phyloP scores from a whole-genome alignment of 2,329 filamentous ascomycete species.

The Xylariaceae sp. region DNA sequence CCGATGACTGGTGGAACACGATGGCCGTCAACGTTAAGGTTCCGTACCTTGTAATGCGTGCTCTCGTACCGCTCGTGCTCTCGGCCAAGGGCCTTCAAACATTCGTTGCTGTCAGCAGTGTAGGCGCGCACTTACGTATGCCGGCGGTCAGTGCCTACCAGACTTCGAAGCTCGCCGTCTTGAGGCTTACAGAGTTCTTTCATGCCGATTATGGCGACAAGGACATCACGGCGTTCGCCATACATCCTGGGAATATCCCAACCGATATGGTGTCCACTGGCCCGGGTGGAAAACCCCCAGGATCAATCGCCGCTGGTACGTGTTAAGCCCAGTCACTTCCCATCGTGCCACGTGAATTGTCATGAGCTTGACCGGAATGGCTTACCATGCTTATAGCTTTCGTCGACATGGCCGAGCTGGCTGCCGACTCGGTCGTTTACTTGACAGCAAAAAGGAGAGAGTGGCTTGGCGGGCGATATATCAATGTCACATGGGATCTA shows the following conservation, averaged over 20 bases:
- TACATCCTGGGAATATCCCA: slow-evolving; percentile 42
- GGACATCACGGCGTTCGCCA: slow-evolving; percentile 38
- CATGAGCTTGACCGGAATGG: not conserved
- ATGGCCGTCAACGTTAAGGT: slow-evolving; percentile 49
- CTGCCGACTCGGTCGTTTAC: slow-evolving; percentile 32
- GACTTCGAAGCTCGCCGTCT: slow-evolving; percentile 42
- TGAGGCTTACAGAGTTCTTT: slow-evolving; percentile 45
- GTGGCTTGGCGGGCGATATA: slow-evolving; percentile 37
- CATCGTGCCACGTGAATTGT: no score
- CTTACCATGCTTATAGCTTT: slow-evolving; percentile 21
- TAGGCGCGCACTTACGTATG: slow-evolving; percentile 35
- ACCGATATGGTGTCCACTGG: slow-evolving; percentile 35
- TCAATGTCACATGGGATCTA: slow-evolving; percentile 39
- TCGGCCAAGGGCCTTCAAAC: slow-evolving; percentile 31
- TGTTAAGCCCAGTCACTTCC: not conserved
- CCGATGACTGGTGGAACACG: slow-evolving; percentile 37
- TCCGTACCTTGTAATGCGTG: slow-evolving; percentile 41
- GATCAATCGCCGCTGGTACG: slow-evolving; percentile 20
- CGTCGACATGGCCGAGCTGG: slow-evolving; percentile 27
- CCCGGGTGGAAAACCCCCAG: not conserved
- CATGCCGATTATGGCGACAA: slow-evolving; percentile 39
- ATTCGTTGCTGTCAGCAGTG: slow-evolving; percentile 41
- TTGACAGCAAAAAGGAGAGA: slow-evolving; percentile 29
- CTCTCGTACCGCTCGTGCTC: slow-evolving; percentile 42
- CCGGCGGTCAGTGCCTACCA: slow-evolving; percentile 40